These are phyloP conservation scores for Daldinia sp. DNA, from an alignment of 2,329 filamentous ascomycete species.

Conservation along the genomic window DNA sequence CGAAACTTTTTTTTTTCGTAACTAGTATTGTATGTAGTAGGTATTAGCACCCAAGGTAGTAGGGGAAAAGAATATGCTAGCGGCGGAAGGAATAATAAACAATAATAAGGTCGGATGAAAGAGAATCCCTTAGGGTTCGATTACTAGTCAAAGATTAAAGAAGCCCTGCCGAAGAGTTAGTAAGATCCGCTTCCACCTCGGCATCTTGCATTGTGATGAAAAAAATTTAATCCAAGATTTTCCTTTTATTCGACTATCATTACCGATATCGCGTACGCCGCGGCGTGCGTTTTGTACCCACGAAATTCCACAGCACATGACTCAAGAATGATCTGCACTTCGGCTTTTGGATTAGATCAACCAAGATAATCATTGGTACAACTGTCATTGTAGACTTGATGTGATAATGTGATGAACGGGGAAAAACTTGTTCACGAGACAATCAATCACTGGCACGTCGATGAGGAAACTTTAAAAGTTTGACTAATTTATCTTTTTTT, in stretches of 20 bases:
- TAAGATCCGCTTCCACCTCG: constrained; percentile 28
- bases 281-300: constrained; percentile 22
- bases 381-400: not conserved
- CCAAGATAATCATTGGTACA: constrained; percentile 5
- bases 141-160: constrained; percentile 8
- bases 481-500: constrained; percentile 30
- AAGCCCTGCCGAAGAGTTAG: not conserved
- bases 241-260: no score
- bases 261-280: constrained; percentile 30
- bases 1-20: constrained; percentile 8
- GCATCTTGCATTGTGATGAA: constrained; percentile 25
- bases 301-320: constrained; percentile 28
- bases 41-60: no score
- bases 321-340: constrained; percentile 9
- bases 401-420: constrained; percentile 20
- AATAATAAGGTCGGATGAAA: constrained; percentile 1
- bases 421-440: constrained; percentile 13
- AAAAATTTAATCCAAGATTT: constrained; percentile 6
- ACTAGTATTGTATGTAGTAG: no score
- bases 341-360: constrained; percentile 20
- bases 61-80: no score
- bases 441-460: constrained; percentile 6
- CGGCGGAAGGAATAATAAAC: not conserved
- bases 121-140: constrained; percentile 18
- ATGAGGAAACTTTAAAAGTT: constrained; percentile 5